Conservation (phyloP, 2,329 filamentous ascomycete species). For the Sporothrix mexicana region DNA sequence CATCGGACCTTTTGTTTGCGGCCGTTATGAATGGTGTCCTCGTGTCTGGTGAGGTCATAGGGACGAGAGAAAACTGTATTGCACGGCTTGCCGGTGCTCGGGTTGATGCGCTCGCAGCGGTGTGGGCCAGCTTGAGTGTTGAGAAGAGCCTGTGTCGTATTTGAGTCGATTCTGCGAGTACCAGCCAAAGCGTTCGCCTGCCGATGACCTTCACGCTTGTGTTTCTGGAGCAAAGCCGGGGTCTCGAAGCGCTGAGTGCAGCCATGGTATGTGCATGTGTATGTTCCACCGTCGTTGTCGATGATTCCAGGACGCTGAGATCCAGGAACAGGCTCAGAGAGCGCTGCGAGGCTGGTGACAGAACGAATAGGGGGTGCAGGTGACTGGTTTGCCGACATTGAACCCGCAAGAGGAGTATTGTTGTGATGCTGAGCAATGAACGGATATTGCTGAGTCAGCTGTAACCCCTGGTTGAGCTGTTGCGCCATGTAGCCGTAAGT, state of each 20-base stretch:
- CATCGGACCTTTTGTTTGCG: conserved; percentile 95
- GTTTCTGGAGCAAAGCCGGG: conserved; percentile 84
- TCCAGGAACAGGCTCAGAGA: conserved; percentile 39
- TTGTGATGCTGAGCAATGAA: conserved; percentile 47
- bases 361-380: conserved; percentile 29
- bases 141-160: conserved; percentile 61
- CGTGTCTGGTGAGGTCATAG: conserved; percentile 94
- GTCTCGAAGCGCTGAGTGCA: conserved; percentile 89
- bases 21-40: conserved; percentile 96
- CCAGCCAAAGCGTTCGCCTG: conserved; percentile 65
- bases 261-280: conserved; percentile 94
- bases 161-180: conserved; percentile 42
- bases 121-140: conserved; percentile 94
- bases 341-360: conserved; percentile 41
- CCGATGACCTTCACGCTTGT: conserved; percentile 92
- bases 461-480: conserved; percentile 47
- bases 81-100: conserved; percentile 92
- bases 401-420: not conserved
- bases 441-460: conserved; percentile 59
- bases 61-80: conserved; percentile 92
- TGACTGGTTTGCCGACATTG: conserved; percentile 28
- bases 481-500: conserved; percentile 45
- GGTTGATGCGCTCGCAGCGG: conserved; percentile 90
- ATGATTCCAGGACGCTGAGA: conserved; percentile 64
- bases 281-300: conserved; percentile 81